Conservation (phyloP, 257 asterid species). For the Nicotiana attenuata region DNA sequence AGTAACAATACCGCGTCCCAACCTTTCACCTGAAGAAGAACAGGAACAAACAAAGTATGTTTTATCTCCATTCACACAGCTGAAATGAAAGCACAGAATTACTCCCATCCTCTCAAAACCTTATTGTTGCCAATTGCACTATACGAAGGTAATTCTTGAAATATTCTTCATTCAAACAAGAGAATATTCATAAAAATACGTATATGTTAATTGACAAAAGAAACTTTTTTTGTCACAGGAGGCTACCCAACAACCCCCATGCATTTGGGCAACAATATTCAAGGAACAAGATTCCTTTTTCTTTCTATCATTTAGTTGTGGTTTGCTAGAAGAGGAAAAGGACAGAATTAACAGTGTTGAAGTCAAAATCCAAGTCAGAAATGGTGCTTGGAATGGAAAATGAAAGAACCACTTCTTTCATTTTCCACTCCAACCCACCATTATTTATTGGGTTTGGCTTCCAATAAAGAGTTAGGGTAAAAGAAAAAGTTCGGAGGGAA, state of each 20-base stretch:
- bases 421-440: background rate
- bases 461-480: background rate
- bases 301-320: background rate
- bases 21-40: slow-evolving; percentile 77
- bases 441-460: background rate
- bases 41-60: slow-evolving; percentile 10
- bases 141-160: background rate
- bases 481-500: background rate
- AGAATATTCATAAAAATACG: background rate
- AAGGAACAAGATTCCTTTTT: background rate
- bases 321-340: background rate
- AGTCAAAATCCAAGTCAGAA: background rate
- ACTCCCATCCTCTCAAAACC: background rate
- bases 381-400: background rate
- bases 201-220: background rate
- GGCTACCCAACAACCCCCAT: background rate
- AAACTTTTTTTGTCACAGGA: background rate
- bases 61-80: background rate
- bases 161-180: background rate
- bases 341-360: background rate
- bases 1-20: slow-evolving; percentile 72
- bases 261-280: background rate
- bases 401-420: background rate
- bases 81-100: background rate
- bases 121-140: background rate